Evolutionary conservation across 805 yeast species (phyloP).

Genomic region (Suhomyces faveliae): DNA sequence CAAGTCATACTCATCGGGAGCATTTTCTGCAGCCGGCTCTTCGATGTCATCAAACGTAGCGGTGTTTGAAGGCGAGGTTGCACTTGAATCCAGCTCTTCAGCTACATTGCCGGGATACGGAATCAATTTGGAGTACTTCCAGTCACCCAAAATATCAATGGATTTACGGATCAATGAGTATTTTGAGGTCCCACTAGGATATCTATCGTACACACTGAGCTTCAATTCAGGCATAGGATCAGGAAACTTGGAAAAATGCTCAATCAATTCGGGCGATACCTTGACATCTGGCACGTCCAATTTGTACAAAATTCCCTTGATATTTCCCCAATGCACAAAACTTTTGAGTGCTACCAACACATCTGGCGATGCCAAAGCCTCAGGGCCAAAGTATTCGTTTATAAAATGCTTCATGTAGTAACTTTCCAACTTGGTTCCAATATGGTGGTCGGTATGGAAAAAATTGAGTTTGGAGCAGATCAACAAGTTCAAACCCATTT

Average conservation of each 20-base stretch:
- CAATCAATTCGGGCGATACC: constrained; percentile 27
- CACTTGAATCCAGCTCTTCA: background rate
- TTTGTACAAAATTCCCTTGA: constrained; percentile 45
- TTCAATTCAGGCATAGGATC: constrained; percentile 40
- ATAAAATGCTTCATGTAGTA: constrained; percentile 39
- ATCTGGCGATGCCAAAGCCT: constrained; percentile 37
- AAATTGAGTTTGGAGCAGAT: constrained; percentile 50
- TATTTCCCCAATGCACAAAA: constrained; percentile 56
- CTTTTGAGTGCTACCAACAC: constrained; percentile 49
- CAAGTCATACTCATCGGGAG: constrained; percentile 19
- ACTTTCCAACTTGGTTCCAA: constrained; percentile 51
- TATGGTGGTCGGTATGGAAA: constrained; percentile 56
- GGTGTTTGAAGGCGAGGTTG: background rate
- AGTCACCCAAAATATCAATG: constrained; percentile 34
- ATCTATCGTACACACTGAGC: constrained; percentile 41
- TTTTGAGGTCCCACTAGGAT: constrained; percentile 55
- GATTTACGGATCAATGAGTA: constrained; percentile 42
- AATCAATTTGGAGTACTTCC: constrained; percentile 38
- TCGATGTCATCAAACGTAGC: background rate
- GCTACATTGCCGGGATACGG: constrained; percentile 29
- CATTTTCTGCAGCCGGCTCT: background rate
- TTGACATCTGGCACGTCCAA: constrained; percentile 39
- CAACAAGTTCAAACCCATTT: constrained; percentile 42
- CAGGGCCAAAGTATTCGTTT: constrained; percentile 38
- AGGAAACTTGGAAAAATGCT: constrained; percentile 41